Evolutionary conservation across 78 protist species (phyloP).

Genomic region (Diacronema lutheri): DNA sequence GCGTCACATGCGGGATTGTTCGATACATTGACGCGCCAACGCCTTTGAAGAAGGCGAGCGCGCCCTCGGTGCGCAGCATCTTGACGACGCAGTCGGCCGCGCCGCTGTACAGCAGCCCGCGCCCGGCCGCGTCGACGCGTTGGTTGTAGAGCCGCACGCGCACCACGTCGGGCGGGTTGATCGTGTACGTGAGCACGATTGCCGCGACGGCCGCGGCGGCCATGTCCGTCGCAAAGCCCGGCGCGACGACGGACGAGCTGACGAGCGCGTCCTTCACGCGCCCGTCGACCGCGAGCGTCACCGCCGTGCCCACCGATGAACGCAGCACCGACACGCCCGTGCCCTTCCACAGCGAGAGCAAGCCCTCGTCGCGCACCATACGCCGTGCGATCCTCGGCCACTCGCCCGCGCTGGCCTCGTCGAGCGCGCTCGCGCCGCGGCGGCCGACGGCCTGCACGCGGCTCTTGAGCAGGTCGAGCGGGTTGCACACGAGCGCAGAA

Average conservation of each 20-base stretch:
- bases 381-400: too few relatives aligned
- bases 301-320: too few relatives aligned
- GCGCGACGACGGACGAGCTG: too few relatives aligned
- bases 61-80: background rate
- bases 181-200: too few relatives aligned
- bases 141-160: background rate
- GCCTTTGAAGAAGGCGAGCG: background rate
- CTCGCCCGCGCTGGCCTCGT: too few relatives aligned
- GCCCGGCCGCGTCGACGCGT: background rate
- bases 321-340: too few relatives aligned
- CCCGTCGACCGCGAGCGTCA: too few relatives aligned
- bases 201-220: too few relatives aligned
- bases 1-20: background rate
- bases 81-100: background rate
- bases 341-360: too few relatives aligned
- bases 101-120: background rate
- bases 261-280: too few relatives aligned
- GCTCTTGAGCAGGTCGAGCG: background rate
- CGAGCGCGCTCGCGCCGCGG: background rate
- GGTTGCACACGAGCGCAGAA: background rate
- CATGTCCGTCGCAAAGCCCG: too few relatives aligned
- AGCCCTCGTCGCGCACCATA: too few relatives aligned
- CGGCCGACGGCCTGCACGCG: background rate
- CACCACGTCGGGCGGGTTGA: background rate
- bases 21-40: background rate